phyloP scores from a whole-genome alignment of 495 filamentous ascomycete species.

The Neurospora sp. region DNA sequence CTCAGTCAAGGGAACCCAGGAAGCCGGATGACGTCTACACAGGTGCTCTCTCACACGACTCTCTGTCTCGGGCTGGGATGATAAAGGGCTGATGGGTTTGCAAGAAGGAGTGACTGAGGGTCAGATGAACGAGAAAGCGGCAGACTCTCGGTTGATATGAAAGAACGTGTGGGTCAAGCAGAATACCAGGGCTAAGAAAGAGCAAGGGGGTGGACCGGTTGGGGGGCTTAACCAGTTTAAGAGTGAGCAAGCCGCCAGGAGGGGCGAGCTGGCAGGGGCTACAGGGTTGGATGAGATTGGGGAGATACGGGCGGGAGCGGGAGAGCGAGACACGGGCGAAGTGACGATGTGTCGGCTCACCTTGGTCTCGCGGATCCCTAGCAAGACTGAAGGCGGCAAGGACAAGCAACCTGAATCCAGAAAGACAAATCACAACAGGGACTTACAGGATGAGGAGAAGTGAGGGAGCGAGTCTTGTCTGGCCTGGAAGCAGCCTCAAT shows the following conservation, averaged over 20 bases:
- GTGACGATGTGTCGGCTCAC: slow-evolving; percentile 7
- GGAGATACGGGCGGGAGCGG: slow-evolving; percentile 5
- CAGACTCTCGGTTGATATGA: slow-evolving; percentile 13
- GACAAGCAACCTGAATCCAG: neutral
- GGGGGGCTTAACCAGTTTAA: slow-evolving; percentile 24
- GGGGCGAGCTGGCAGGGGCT: neutral
- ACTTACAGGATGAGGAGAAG: slow-evolving; percentile 3
- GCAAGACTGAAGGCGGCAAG: neutral
- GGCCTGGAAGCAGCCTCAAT: neutral
- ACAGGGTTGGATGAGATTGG: neutral
- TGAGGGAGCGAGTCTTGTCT: slow-evolving; percentile 6
- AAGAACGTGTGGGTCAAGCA: slow-evolving; percentile 24
- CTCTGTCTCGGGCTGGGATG: neutral
- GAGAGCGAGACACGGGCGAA: slow-evolving; percentile 13
- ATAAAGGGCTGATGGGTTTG: neutral
- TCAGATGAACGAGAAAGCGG: slow-evolving; percentile 17
- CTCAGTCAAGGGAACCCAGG: neutral
- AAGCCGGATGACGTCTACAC: neutral
- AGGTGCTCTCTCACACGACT: neutral
- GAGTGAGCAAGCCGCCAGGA: slow-evolving; percentile 13
- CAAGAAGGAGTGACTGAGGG: slow-evolving; percentile 37
- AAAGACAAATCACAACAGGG: slow-evolving; percentile 6
- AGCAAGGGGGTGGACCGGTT: slow-evolving; percentile 11
- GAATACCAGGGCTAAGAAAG: slow-evolving; percentile 12
- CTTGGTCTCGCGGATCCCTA: slow-evolving; percentile 5